phyloP scores from a whole-genome alignment of 768 basidiomycete species.

The Naganishia randhawae region DNA sequence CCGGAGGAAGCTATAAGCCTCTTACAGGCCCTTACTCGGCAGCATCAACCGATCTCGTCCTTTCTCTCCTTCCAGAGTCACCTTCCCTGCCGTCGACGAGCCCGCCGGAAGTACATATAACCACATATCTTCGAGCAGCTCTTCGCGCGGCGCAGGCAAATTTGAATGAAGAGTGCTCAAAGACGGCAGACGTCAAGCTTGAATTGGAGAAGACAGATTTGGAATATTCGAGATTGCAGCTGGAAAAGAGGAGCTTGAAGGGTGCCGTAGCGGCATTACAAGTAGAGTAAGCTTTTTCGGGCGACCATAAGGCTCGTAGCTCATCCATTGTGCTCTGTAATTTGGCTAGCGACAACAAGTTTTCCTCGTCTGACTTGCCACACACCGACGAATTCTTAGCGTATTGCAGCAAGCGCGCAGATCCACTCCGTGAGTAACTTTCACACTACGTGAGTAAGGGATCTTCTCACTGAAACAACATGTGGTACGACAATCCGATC shows the following conservation, averaged over 20 bases:
- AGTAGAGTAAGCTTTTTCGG: not conserved
- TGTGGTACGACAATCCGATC: not conserved
- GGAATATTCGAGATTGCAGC: conserved; percentile 14
- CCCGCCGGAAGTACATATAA: conserved; percentile 1
- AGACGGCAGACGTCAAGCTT: conserved; percentile 7
- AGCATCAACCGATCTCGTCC: conserved; percentile 10
- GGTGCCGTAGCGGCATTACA: not conserved
- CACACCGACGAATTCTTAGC: conserved; percentile 12
- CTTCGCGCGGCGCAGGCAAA: not conserved
- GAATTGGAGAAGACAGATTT: conserved; percentile 3
- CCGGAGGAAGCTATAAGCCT: conserved; percentile 17
- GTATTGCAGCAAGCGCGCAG: conserved; percentile 2
- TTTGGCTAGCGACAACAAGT: not conserved
- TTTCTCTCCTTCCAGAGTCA: conserved; percentile 15
- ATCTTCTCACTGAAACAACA: too few species aligned
- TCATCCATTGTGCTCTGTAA: not conserved
- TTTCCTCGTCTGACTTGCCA: not conserved
- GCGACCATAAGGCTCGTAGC: not conserved
- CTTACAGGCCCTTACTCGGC: conserved; percentile 15
- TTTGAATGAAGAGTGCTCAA: conserved; percentile 9
- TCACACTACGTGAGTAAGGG: too few species aligned
- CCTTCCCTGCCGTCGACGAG: not conserved
- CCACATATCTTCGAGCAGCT: conserved; percentile 3
- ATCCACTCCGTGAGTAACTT: conserved; percentile 8
- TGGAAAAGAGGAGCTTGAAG: conserved; percentile 10